Evolutionary conservation across 441 rosid genomes (phyloP).

Genomic region (Pelargonium exstipulatum): DNA sequence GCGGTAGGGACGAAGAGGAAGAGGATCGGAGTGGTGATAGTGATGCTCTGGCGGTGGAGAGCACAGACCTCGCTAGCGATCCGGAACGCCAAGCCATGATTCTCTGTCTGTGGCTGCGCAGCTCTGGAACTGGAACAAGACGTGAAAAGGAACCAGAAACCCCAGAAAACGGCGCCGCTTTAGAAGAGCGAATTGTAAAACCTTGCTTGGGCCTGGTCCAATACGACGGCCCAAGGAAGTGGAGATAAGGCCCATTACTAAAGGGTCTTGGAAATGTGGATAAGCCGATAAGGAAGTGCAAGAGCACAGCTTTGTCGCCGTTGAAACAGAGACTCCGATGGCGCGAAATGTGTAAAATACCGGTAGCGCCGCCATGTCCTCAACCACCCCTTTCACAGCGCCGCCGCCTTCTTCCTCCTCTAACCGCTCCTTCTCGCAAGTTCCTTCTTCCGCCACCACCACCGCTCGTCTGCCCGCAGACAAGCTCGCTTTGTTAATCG

Average conservation of each 20-base stretch:
- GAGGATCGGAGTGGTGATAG: neutral
- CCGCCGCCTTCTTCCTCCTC: constrained; percentile 15
- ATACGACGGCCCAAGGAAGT: too few species aligned
- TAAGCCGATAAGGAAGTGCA: too few species aligned
- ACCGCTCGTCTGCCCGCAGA: constrained; percentile 25
- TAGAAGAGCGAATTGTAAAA: neutral
- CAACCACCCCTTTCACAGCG: constrained; percentile 22
- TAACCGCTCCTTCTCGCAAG: neutral
- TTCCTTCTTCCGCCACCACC: constrained; percentile 18
- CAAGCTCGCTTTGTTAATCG: constrained; percentile 36
- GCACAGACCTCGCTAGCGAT: constrained; percentile 4
- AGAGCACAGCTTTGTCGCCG: too few species aligned
- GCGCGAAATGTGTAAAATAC: constrained; percentile 3
- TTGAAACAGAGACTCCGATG: neutral
- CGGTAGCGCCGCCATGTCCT: constrained; percentile 26
- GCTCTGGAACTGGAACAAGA: neutral
- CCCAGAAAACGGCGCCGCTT: neutral
- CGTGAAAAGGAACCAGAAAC: neutral
- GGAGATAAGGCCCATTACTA: too few species aligned
- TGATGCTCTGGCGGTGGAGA: neutral
- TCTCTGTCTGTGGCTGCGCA: neutral
- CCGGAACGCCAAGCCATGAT: constrained; percentile 3
- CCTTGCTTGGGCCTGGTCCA: too few species aligned
- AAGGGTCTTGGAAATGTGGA: too few species aligned
- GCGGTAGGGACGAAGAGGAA: neutral